Evolutionary conservation across 2,329 filamentous ascomycete genomes (phyloP).

Genomic region (Penicillium sp.): DNA sequence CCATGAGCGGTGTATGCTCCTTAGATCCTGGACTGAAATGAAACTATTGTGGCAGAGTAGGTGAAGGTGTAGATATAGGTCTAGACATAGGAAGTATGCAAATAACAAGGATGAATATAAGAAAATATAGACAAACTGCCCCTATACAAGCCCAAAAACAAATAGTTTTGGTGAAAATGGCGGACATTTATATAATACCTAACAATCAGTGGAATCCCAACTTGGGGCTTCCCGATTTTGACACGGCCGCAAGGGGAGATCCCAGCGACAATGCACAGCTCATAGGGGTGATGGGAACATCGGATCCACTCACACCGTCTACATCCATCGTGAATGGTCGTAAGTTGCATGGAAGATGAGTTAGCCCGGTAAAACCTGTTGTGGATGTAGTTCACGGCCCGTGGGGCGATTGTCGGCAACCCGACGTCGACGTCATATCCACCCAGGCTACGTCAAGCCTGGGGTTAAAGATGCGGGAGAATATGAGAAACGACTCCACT

Average conservation of each 20-base stretch:
- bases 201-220: not conserved
- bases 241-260: not conserved
- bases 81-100: not conserved
- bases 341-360: not conserved
- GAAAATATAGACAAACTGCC: not conserved
- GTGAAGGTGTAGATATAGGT: not conserved
- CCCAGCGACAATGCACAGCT: not conserved
- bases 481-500: not conserved
- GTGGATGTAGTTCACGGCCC: not conserved
- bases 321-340: slow-evolving; percentile 3
- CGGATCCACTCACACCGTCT: not conserved
- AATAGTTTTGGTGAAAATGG: not conserved
- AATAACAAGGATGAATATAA: not conserved
- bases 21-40: not conserved
- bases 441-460: slow-evolving; percentile 11
- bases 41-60: not conserved
- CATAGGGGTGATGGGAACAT: not conserved
- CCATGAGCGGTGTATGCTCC: slow-evolving; percentile 5
- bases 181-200: not conserved
- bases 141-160: not conserved
- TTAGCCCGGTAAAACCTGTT: slow-evolving; percentile 12
- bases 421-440: slow-evolving; percentile 13
- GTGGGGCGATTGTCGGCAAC: slow-evolving; percentile 10
- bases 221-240: not conserved
- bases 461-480: not conserved